Percentiles rank a stretch among this genome's conserved stretches.
phyloP scores from a whole-genome alignment of 495 filamentous ascomycete genomes.

The Penicillium argentinense region DNA sequence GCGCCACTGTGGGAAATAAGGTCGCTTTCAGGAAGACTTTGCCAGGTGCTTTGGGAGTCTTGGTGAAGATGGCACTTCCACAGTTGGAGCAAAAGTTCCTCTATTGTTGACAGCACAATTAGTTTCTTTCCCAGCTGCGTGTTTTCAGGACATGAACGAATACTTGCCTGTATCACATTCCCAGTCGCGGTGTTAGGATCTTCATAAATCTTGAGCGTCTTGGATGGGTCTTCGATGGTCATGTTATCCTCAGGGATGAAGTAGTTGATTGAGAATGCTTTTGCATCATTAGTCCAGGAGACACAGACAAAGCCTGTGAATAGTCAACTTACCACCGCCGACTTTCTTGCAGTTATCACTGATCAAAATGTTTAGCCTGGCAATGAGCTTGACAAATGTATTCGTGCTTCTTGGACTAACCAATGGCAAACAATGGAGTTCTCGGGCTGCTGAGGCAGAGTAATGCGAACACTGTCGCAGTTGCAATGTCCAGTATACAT shows the following conservation, averaged over 20 bases:
- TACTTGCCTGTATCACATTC: constrained; percentile 14
- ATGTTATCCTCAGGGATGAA: constrained; percentile 16
- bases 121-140: background rate
- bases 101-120: constrained; percentile 8
- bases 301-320: too few relatives aligned
- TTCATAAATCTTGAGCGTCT: constrained; percentile 11
- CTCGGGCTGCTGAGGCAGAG: constrained; percentile 23
- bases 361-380: background rate
- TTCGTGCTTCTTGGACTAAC: too few relatives aligned
- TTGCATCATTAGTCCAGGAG: background rate
- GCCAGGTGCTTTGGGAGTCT: constrained; percentile 18
- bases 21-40: constrained; percentile 26
- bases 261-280: constrained; percentile 32
- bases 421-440: constrained; percentile 27
- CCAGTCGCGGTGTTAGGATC: constrained; percentile 20
- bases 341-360: constrained; percentile 25
- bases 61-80: constrained; percentile 24
- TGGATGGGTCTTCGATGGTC: constrained; percentile 19
- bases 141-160: background rate
- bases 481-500: constrained; percentile 36
- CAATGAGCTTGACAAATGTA: too few relatives aligned
- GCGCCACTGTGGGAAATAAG: constrained; percentile 23
- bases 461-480: constrained; percentile 26
- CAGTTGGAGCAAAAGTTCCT: constrained; percentile 31
- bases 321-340: constrained; percentile 18